phyloP scores from a whole-genome alignment of 352 stramenopile genomes.

The Pythium volutum region DNA sequence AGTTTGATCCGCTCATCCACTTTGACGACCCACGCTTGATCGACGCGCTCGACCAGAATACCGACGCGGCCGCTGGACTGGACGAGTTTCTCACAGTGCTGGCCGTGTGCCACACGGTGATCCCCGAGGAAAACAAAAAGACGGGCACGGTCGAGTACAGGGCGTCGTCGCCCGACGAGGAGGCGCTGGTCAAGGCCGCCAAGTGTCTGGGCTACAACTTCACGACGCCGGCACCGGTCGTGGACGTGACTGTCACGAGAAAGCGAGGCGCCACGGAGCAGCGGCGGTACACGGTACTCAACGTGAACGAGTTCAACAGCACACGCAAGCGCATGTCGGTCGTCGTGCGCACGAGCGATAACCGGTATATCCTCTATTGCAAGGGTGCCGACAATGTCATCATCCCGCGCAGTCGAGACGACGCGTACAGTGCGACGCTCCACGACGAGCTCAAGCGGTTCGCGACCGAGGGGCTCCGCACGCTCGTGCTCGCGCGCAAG shows the following conservation, averaged over 20 bases:
- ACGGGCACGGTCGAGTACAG: conserved; percentile 66
- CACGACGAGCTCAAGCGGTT: conserved; percentile 70
- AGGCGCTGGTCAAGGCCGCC: conserved; percentile 90
- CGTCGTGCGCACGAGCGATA: conserved; percentile 66
- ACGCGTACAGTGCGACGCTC: conserved; percentile 33
- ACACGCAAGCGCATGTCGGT: conserved; percentile 98
- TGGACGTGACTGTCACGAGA: conserved; percentile 48
- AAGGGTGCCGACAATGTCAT: conserved; percentile 89
- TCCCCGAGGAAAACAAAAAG: conserved; percentile 51
- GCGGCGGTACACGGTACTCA: conserved; percentile 60
- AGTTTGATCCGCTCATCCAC: conserved; percentile 60
- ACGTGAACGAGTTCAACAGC: conserved; percentile 88
- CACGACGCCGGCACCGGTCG: conserved; percentile 49
- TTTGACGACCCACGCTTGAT: conserved; percentile 71
- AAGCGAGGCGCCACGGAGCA: conserved; percentile 32
- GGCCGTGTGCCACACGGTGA: conserved; percentile 74
- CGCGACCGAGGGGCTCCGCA: conserved; percentile 80
- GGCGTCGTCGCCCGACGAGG: conserved; percentile 91
- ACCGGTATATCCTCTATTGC: conserved; percentile 54
- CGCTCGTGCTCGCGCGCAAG: conserved; percentile 68
- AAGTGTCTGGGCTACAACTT: conserved; percentile 85
- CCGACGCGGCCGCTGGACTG: conserved; percentile 27
- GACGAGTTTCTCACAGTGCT: conserved; percentile 74
- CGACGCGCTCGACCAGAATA: conserved; percentile 34
- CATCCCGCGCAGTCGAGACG: conserved; percentile 45